Conservation (phyloP, 139 green algal genomes). For the Pleodorina starrii region DNA sequence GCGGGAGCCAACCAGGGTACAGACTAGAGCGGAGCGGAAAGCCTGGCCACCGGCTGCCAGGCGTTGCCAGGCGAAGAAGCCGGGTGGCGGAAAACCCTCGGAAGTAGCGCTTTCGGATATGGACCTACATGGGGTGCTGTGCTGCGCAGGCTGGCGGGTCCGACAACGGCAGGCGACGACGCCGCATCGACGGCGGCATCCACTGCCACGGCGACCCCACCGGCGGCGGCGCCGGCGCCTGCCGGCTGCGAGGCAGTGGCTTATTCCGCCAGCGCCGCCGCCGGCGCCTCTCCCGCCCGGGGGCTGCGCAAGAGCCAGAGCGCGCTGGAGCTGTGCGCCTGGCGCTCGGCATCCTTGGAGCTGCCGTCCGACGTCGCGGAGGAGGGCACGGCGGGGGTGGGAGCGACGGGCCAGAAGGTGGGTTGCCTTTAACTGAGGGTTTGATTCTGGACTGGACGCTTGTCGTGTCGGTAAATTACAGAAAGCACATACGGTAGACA, state of each 20-base stretch:
- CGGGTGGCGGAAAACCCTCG: too few species aligned
- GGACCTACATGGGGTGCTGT: not conserved
- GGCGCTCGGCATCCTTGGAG: slow-evolving; percentile 25
- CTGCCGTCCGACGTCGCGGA: not conserved
- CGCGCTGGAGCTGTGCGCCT: slow-evolving; percentile 57
- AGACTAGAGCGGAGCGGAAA: too few species aligned
- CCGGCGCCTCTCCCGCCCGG: slow-evolving; percentile 19
- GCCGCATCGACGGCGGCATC: not conserved
- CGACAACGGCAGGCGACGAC: not conserved
- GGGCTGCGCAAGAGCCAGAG: slow-evolving; percentile 58
- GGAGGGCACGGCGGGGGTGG: not conserved
- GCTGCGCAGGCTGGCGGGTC: not conserved
- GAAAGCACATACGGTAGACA: too few species aligned
- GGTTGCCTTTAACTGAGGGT: too few species aligned
- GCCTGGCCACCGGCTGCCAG: too few species aligned
- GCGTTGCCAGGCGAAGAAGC: too few species aligned
- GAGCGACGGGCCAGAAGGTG: not conserved
- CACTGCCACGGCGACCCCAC: not conserved
- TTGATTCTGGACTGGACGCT: too few species aligned
- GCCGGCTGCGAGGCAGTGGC: not conserved
- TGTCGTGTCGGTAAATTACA: too few species aligned
- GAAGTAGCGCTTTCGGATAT: not conserved
- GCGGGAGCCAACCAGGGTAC: too few species aligned
- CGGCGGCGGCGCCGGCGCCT: not conserved
- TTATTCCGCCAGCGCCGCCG: not conserved